These are phyloP conservation scores for Friedmanniomyces endolithicus DNA, from an alignment of 495 filamentous ascomycete species.

Conservation along the genomic window DNA sequence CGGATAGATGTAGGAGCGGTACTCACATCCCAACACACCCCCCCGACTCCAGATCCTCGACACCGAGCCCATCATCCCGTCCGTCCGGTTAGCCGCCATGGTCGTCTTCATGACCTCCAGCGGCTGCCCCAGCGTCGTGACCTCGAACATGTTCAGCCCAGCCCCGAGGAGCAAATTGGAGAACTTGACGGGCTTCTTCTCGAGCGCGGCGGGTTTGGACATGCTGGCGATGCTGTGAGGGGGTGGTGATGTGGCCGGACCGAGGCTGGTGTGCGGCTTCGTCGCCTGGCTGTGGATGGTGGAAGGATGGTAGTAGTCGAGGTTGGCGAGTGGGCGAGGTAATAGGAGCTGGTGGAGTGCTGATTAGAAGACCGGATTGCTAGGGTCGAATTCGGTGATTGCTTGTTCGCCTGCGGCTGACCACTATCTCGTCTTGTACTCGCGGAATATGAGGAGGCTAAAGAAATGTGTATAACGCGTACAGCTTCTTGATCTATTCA, in stretches of 20 bases:
- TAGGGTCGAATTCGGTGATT: background rate
- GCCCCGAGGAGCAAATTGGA: constrained; percentile 94
- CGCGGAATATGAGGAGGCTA: too few species aligned
- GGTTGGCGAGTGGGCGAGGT: background rate
- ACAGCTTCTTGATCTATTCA: too few species aligned
- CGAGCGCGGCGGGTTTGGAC: constrained; percentile 43
- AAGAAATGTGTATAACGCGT: too few species aligned
- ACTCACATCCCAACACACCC: constrained; percentile 90
- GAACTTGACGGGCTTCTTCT: constrained; percentile 99
- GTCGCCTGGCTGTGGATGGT: constrained; percentile 37
- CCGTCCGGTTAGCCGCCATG: constrained; percentile 90
- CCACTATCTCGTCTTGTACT: background rate
- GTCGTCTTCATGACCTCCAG: constrained; percentile 98
- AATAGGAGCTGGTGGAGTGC: background rate
- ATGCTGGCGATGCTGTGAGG: constrained; percentile 17
- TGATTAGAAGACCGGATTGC: background rate
- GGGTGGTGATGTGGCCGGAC: constrained; percentile 24
- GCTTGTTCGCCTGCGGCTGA: background rate
- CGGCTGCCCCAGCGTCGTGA: constrained; percentile 83
- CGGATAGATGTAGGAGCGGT: background rate
- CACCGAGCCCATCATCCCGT: constrained; percentile 72
- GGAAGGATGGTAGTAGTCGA: background rate
- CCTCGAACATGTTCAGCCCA: constrained; percentile 96
- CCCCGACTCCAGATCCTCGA: constrained; percentile 84
- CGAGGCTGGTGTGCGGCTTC: constrained; percentile 51